These are phyloP conservation scores for Tuber indicum DNA, from an alignment of 495 filamentous ascomycete genomes.

Conservation along the genomic window DNA sequence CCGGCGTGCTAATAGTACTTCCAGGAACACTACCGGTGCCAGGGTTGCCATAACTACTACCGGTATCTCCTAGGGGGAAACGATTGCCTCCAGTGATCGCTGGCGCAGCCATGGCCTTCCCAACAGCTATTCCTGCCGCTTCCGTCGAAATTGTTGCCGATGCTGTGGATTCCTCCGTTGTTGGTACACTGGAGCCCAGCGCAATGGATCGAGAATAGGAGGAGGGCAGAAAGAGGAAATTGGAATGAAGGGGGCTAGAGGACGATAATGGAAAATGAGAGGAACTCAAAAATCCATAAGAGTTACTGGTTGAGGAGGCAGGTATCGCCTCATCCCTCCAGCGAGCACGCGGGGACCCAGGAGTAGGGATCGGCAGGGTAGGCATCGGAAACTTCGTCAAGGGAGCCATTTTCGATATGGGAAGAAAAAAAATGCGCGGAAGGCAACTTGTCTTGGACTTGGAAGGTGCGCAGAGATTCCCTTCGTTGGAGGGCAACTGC, in stretches of 20 bases:
- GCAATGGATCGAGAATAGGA: constrained; percentile 28
- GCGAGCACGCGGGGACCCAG: constrained; percentile 17
- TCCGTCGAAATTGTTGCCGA: constrained; percentile 37
- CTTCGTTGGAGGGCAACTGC: not conserved
- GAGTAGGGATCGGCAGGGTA: constrained; percentile 32
- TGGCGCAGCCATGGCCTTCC: constrained; percentile 34
- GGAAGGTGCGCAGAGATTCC: not conserved
- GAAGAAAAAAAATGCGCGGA: not conserved
- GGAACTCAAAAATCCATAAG: constrained; percentile 28
- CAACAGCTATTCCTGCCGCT: constrained; percentile 34
- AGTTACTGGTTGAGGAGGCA: constrained; percentile 18
- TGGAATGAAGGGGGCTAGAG: constrained; percentile 25
- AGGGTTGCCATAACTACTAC: constrained; percentile 11
- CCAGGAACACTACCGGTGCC: constrained; percentile 19
- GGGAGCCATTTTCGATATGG: not conserved
- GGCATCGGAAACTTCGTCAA: constrained; percentile 22
- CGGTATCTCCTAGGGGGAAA: constrained; percentile 13
- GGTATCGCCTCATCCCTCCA: constrained; percentile 28
- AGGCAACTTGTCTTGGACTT: not conserved
- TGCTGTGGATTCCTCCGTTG: constrained; percentile 35
- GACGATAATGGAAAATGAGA: constrained; percentile 33
- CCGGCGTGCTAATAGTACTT: constrained; percentile 26
- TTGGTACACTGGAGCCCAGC: constrained; percentile 33
- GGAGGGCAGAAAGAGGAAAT: constrained; percentile 26
- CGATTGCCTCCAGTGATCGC: constrained; percentile 13